A percentile compares a stretch with the other conserved stretches of the same genome.
phyloP scores from a whole-genome alignment of 768 basidiomycete genomes.

The Chalciporus chontae region DNA sequence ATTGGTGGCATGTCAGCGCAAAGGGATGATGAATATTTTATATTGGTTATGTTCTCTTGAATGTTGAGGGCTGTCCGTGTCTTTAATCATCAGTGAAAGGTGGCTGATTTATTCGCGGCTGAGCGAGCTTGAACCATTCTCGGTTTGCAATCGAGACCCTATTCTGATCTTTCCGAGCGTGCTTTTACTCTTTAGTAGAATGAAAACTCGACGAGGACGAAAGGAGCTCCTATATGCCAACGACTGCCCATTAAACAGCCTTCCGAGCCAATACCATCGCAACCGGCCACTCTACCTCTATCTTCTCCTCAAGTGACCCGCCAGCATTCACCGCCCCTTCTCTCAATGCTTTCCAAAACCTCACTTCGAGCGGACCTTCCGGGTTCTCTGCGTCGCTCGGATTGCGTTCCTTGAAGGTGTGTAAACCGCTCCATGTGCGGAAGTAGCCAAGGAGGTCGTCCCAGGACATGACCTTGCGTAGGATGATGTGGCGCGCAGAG shows the following conservation, averaged over 20 bases:
- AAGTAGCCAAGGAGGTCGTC: conserved; percentile 64
- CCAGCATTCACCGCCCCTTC: conserved; percentile 32
- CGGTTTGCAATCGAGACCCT: too few relatives aligned
- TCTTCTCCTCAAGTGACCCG: conserved; percentile 22
- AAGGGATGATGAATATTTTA: too few relatives aligned
- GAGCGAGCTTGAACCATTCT: too few relatives aligned
- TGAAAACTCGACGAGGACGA: too few relatives aligned
- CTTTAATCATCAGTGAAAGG: too few relatives aligned
- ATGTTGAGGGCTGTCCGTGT: too few relatives aligned
- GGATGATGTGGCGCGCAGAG: conserved; percentile 38
- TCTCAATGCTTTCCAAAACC: conserved; percentile 58
- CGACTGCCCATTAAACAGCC: background rate
- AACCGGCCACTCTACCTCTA: conserved; percentile 41
- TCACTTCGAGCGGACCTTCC: conserved; percentile 61
- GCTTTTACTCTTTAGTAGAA: too few relatives aligned
- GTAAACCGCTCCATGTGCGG: conserved; percentile 66
- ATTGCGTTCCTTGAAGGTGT: conserved; percentile 60
- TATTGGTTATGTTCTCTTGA: too few relatives aligned
- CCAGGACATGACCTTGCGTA: conserved; percentile 63
- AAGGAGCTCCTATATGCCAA: too few relatives aligned
- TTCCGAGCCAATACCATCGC: conserved; percentile 24
- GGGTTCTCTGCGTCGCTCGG: conserved; percentile 48
- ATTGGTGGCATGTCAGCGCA: too few relatives aligned
- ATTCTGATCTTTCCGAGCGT: too few relatives aligned
- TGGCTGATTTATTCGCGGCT: too few relatives aligned